Evolutionary conservation across 305 asterid genomes (phyloP), one percentile per base, ranked within the genome.

Genomic region (Fraxinus nigra): DNA sequence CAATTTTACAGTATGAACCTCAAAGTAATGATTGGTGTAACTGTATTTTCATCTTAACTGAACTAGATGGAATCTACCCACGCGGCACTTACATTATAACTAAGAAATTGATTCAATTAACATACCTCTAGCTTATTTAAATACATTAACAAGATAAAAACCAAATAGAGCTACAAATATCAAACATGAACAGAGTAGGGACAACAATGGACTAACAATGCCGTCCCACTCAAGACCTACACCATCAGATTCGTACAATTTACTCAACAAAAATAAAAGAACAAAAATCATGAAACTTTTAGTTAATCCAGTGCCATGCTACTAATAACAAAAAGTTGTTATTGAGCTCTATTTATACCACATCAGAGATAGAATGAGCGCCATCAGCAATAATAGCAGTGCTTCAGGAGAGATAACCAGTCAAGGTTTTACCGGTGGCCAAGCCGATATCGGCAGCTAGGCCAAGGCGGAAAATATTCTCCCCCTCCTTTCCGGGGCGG

Each of bases 311-410:
- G 74, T 26, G 16, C 30, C 59, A 13, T 8, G 11, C 63, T 35
- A 77, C 54, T 11, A 83, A 10, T 11, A 33, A 7, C 9, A 40
- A 14, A 65, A 3, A 1, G 5, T 14, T 24, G 8, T 33, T 26
- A 26, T 24, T 24, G 28, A 32, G 2, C 75, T 43, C 8, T 38
- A 81, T 80, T 22, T 24, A 11, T 90, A 94, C 98, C 97, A 96
- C 98, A 85, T 94, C 98, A 34, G 98, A 93, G 78, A 96, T 43
- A 59, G 99, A 94, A 88, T 92, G 98, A 56, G 95, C 98, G 2
- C 98, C 98, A 86, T 96, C 98, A 14, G 99, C 98, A 77, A 96
- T 92, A 38, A 96, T 94, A 43, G 98, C 98, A 32, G 98, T 94
- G 90, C 98, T 96, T 37, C 98, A 98, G 79, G 95, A 89, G 65